Base-by-base conservation (phyloP, 2,329 filamentous ascomycete genomes). In the Zymoseptoria passerinii region DNA sequence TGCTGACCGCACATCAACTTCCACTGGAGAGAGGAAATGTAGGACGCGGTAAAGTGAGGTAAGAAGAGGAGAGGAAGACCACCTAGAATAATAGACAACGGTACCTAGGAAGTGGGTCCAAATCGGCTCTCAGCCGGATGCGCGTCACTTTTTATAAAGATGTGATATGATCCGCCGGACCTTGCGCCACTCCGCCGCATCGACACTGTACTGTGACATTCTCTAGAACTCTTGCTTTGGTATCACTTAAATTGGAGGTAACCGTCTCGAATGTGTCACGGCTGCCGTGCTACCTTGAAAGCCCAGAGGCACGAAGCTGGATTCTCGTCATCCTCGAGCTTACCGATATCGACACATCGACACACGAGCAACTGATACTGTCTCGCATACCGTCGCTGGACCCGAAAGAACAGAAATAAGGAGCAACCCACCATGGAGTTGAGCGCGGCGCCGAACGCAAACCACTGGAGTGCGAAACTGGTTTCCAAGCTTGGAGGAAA, bases 401-500 rank as follows among this genome's bases (percentile, higher is more conserved):
- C 23, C 4, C 23, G 23, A 44, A n/a, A 44, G 10, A 16, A 44
- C 35, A 44, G 16, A 16, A 5, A 13, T 13, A n/a, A 16, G 10
- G 10, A n/a, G n/a, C 2, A 16, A 6, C 10, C 27, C 28, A 55
- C 48, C 50, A 70, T 71, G 69, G 68, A 70, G 51, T 65, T 61
- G 56, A 63, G 58, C 44, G 54, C 64, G n/a, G 61, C 64, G 20
- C 57, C 68, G 28, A 61, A 70, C 49, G 59, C 66, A 40, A 66
- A 65, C 50, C 64, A 58, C 27, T 71, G 68, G 66, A 65, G 64
- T 7, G 61, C 66, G 7, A 67, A 63, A 53, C 61, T 71, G 18
- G 68, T 70, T 9, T 53, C 66, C 19, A 57, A 61, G n/a, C 56
- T 70, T 16, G 64, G 65, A 35, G 63, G 62, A 28, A 66, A 58